These are phyloP conservation scores for Crassisporium funariophilum DNA, from an alignment of 768 basidiomycete species.

Conservation along the genomic window DNA sequence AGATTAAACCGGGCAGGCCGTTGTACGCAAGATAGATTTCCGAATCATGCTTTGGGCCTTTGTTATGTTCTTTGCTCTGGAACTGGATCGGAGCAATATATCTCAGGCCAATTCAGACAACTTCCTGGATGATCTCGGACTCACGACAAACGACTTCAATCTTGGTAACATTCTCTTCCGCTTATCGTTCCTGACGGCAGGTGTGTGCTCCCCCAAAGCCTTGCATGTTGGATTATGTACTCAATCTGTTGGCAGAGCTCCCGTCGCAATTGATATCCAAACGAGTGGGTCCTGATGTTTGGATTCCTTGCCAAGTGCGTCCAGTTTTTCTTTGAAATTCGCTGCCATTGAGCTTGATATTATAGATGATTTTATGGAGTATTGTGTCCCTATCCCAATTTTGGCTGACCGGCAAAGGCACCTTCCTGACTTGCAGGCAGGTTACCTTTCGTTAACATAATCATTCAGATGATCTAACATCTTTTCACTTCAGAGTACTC, in stretches of 20 bases:
- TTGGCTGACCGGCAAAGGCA: slow-evolving; percentile 53
- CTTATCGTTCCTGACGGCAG: slow-evolving; percentile 46
- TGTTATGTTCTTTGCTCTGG: slow-evolving; percentile 65
- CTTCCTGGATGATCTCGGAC: slow-evolving; percentile 58
- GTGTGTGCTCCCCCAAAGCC: slow-evolving; percentile 19
- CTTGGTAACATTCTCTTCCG: slow-evolving; percentile 63
- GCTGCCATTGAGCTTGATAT: background rate
- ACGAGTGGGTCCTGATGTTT: slow-evolving; percentile 66
- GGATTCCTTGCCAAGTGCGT: slow-evolving; percentile 59
- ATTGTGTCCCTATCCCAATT: slow-evolving; percentile 58
- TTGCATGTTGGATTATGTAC: background rate
- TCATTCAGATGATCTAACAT: background rate
- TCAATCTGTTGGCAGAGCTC: slow-evolving; percentile 39
- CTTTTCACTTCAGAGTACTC: slow-evolving; percentile 38
- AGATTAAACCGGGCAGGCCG: slow-evolving; percentile 28
- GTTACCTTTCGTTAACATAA: slow-evolving; percentile 2
- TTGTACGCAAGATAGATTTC: slow-evolving; percentile 63
- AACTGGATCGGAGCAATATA: slow-evolving; percentile 62
- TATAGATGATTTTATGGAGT: slow-evolving; percentile 58
- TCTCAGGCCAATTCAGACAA: slow-evolving; percentile 72
- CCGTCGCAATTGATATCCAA: slow-evolving; percentile 72
- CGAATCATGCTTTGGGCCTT: slow-evolving; percentile 63
- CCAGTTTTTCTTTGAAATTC: background rate
- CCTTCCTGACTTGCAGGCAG: slow-evolving; percentile 57
- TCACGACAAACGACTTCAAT: slow-evolving; percentile 68